A percentile compares a stretch with the other conserved stretches of the same genome.
Evolutionary conservation across 2,329 filamentous ascomycete genomes (phyloP).

Genomic region (Epichloe gansuensis): DNA sequence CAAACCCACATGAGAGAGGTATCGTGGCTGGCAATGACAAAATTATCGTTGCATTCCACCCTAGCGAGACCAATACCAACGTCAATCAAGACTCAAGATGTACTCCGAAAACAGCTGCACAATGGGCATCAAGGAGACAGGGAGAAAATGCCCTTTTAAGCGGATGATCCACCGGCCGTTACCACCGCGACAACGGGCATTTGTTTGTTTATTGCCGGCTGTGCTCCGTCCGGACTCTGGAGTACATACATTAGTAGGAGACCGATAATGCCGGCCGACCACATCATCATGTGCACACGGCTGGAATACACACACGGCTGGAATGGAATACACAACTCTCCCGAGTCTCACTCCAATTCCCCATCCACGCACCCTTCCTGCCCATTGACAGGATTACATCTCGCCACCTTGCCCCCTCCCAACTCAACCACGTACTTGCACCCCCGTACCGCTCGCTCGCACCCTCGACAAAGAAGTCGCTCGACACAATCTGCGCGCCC

Average conservation of each 20-base stretch:
- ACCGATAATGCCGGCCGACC: too few relatives aligned
- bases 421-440: slow-evolving; percentile 28
- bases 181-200: not conserved
- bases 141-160: not conserved
- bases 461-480: slow-evolving; percentile 34
- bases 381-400: slow-evolving; percentile 21
- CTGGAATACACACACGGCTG: too few relatives aligned
- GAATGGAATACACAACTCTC: too few relatives aligned
- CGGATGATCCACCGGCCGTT: not conserved
- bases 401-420: slow-evolving; percentile 12
- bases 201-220: too few relatives aligned
- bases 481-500: slow-evolving; percentile 37
- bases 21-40: too few relatives aligned
- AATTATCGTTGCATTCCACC: not conserved
- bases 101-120: not conserved
- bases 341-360: slow-evolving; percentile 3
- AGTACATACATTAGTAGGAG: too few relatives aligned
- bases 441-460: slow-evolving; percentile 31
- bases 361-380: slow-evolving; percentile 10
- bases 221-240: too few relatives aligned
- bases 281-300: not conserved
- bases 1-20: not conserved
- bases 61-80: not conserved
- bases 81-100: not conserved
- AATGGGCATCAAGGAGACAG: not conserved